Conservation (phyloP, 2,329 filamentous ascomycete species). For the Diaporthe batatas region DNA sequence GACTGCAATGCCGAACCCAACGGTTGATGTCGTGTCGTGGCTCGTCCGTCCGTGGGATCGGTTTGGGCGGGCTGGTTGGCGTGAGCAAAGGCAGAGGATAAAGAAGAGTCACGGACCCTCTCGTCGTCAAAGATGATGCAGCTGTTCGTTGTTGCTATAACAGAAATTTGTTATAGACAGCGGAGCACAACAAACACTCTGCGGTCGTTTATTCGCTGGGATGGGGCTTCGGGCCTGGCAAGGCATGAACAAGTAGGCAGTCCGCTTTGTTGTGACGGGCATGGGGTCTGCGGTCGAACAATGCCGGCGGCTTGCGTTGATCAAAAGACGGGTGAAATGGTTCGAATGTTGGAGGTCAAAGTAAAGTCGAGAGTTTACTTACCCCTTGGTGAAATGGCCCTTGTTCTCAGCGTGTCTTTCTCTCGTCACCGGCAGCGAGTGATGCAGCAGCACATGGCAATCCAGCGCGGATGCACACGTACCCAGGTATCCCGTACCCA, state of each 20-base stretch:
- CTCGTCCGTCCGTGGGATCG: conserved; percentile 1
- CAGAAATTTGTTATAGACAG: conserved; percentile 38
- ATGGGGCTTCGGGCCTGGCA: conserved; percentile 30
- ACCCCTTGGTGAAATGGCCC: neutral
- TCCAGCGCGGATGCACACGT: conserved; percentile 18
- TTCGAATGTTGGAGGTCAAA: neutral
- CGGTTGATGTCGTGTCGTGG: conserved; percentile 11
- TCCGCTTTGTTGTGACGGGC: conserved; percentile 32
- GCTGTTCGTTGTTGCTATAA: conserved; percentile 21
- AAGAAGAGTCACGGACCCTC: conserved; percentile 18
- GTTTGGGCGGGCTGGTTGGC: neutral
- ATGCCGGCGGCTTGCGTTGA: conserved; percentile 27
- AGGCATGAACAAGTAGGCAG: conserved; percentile 35
- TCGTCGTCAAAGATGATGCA: conserved; percentile 6
- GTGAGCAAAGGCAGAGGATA: neutral
- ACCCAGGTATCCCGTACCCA: conserved; percentile 22
- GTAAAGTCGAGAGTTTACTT: conserved; percentile 2
- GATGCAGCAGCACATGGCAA: conserved; percentile 11
- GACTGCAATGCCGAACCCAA: neutral
- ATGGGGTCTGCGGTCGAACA: conserved; percentile 13
- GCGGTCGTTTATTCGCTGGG: conserved; percentile 34
- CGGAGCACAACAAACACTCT: conserved; percentile 37
- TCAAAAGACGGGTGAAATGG: conserved; percentile 15
- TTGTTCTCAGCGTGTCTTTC: neutral
- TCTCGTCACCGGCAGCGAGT: conserved; percentile 5